phyloP scores from a whole-genome alignment of 1,284 basidiomycete genomes.

The Ustilago loliicola region DNA sequence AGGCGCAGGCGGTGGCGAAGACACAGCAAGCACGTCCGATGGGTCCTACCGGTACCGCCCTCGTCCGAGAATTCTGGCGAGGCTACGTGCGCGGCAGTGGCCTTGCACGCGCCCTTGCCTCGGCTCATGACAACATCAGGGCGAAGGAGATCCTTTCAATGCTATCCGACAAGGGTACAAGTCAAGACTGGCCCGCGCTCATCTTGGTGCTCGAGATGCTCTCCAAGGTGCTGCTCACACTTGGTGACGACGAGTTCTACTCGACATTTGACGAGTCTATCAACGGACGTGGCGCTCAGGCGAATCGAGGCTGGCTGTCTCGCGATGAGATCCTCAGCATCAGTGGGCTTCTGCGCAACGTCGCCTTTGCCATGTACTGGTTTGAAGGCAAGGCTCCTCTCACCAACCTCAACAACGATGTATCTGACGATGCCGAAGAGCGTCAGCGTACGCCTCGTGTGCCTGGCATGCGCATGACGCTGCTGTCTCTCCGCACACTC shows the following conservation, averaged over 20 bases:
- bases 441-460: slow-evolving; percentile 33
- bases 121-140: slow-evolving; percentile 32
- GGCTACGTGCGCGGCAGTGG: slow-evolving; percentile 61
- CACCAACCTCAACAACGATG: slow-evolving; percentile 35
- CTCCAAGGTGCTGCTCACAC: slow-evolving; percentile 85
- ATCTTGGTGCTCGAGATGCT: slow-evolving; percentile 87
- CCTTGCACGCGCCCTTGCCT: slow-evolving; percentile 50
- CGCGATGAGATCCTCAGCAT: slow-evolving; percentile 84
- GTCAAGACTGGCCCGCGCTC: slow-evolving; percentile 74
- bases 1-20: slow-evolving; percentile 2
- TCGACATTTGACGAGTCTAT: slow-evolving; percentile 65
- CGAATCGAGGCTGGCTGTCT: slow-evolving; percentile 72
- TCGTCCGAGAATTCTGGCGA: slow-evolving; percentile 68
- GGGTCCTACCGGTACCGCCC: slow-evolving; percentile 38
- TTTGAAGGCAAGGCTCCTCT: slow-evolving; percentile 72
- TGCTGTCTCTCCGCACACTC: slow-evolving; percentile 54
- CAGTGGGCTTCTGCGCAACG: slow-evolving; percentile 80
- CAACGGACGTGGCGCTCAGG: slow-evolving; percentile 17
- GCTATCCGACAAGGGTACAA: slow-evolving; percentile 12
- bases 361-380: slow-evolving; percentile 86
- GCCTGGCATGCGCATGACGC: slow-evolving; percentile 53
- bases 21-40: slow-evolving; percentile 17
- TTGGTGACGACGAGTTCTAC: slow-evolving; percentile 98
- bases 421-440: neutral
- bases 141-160: slow-evolving; percentile 39